These are phyloP conservation scores for Alternaria sp. DNA, from an alignment of 2,329 filamentous ascomycete species.

Conservation along the genomic window DNA sequence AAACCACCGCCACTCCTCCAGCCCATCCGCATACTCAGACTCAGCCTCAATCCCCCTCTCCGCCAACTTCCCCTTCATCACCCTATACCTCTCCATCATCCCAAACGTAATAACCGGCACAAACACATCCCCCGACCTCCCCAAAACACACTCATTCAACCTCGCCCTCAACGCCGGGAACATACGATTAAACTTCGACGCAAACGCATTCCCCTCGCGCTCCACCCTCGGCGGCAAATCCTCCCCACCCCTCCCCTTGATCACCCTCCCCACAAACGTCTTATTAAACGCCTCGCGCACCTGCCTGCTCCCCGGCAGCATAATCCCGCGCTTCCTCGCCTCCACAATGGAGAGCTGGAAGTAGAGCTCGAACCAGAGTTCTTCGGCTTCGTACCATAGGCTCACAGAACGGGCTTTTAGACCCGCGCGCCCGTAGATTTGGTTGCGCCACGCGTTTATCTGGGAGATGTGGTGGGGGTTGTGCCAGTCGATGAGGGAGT, in stretches of 20 bases:
- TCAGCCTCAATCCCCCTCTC: slow-evolving; percentile 3
- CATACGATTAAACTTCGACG: slow-evolving; percentile 24
- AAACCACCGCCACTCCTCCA: slow-evolving; percentile 12
- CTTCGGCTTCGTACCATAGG: slow-evolving; percentile 24
- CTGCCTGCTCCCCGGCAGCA: slow-evolving; percentile 4
- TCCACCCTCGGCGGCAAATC: slow-evolving; percentile 1
- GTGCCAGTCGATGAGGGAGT: slow-evolving; percentile 27
- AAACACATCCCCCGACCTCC: slow-evolving; percentile 15
- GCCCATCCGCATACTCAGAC: background rate
- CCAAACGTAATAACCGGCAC: slow-evolving; percentile 12
- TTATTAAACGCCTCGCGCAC: slow-evolving; percentile 23
- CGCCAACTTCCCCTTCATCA: slow-evolving; percentile 4
- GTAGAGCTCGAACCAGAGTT: slow-evolving; percentile 26
- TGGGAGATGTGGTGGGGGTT: slow-evolving; percentile 20
- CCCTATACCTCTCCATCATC: slow-evolving; percentile 16
- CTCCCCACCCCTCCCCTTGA: slow-evolving; percentile 3
- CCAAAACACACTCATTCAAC: background rate
- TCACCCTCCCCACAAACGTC: slow-evolving; percentile 14
- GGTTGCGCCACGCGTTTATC: slow-evolving; percentile 33
- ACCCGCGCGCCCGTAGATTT: slow-evolving; percentile 30
- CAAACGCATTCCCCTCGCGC: slow-evolving; percentile 16
- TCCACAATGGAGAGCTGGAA: slow-evolving; percentile 23
- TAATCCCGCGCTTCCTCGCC: slow-evolving; percentile 10
- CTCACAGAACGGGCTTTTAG: slow-evolving; percentile 18
- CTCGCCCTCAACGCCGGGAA: slow-evolving; percentile 2